phyloP scores from a whole-genome alignment of 148 eudicot species.

The Salicornia ramosissima region DNA sequence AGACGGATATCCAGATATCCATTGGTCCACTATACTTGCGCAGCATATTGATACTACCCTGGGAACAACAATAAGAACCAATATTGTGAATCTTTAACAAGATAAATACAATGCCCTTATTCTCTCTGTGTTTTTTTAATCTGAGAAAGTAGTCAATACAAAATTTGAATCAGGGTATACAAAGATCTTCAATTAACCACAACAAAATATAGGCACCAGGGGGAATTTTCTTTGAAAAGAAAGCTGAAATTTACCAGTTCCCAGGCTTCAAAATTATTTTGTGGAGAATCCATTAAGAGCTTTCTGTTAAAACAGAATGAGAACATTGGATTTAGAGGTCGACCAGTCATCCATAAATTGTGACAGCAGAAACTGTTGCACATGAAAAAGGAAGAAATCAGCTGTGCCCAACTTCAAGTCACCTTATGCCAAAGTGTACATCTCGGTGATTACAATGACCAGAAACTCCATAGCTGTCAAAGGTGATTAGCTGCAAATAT shows the following conservation, averaged over 20 bases:
- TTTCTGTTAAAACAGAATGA: conserved; percentile 42
- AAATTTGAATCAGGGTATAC: not conserved
- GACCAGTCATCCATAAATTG: not conserved
- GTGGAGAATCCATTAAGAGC: conserved; percentile 35
- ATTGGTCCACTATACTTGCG: conserved; percentile 88
- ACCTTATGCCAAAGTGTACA: conserved; percentile 68
- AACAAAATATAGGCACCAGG: not conserved
- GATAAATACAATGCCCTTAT: not conserved
- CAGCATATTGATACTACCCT: conserved; percentile 68
- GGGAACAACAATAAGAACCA: conserved; percentile 26
- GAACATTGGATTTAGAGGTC: not conserved
- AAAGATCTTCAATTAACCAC: not conserved
- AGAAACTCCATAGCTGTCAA: conserved; percentile 83
- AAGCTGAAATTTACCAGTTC: conserved; percentile 55
- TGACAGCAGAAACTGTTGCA: not conserved
- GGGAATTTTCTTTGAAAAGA: not conserved
- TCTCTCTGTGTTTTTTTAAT: not conserved
- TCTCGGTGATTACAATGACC: conserved; percentile 96
- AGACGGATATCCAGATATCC: conserved; percentile 76
- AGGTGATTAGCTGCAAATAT: conserved; percentile 57
- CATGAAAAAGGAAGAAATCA: not conserved
- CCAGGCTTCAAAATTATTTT: conserved; percentile 68
- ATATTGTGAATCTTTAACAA: not conserved
- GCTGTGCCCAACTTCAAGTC: conserved; percentile 6
- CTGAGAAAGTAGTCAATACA: not conserved